Evolutionary conservation across 2,329 filamentous ascomycete genomes (phyloP), one percentile per base, ranked within the genome.

Genomic region (Arthrobotrys musiformis): DNA sequence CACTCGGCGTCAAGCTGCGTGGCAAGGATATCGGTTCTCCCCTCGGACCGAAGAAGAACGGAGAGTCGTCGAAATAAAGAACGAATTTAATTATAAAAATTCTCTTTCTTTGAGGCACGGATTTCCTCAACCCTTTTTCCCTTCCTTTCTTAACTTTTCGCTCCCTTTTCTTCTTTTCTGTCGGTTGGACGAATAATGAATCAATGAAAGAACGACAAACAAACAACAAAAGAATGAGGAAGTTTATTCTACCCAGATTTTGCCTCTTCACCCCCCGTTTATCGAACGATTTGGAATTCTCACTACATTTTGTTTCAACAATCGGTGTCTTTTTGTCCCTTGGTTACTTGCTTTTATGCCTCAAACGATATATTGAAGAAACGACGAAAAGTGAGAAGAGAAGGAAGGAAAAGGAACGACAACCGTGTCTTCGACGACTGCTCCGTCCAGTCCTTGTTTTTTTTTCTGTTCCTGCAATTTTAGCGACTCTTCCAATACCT

Each of bases 1-100:
- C 92, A 79, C 89, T 97, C 83, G 94, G 95, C 82, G 89, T 97
- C 82, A 93, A 97, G 86, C 88, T 97, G 82, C 88, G 94, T 80
- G 93, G 95, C 74, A 87, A 86, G 82, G 92, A 94, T 85, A 95
- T 97, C 83, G 94, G 94, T 79, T 87, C 90, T 84, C 92, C 93
- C 81, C 92, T 95, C 84, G 89, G 86, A 76, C 87, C 90, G 79
- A 93, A 92, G 88, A 92, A 92, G 86, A 90, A 89, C 86, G 74
- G 72, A 26, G 72, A 64, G 58, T 76, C 72, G 17, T 78, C 73
- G 7, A 70, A 70, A 30, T 69, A 58, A 62, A 50, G 1, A 46
- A 24, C 6, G 22, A 15, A 28, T 30, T 28, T 35, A 58, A 40
- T 22, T 1, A 30, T 52, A 6, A 52, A 17, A 42, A 42, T n/a